Base-by-base conservation (phyloP, 768 basidiomycete species). In the Mycena olivaceomarginata region DNA sequence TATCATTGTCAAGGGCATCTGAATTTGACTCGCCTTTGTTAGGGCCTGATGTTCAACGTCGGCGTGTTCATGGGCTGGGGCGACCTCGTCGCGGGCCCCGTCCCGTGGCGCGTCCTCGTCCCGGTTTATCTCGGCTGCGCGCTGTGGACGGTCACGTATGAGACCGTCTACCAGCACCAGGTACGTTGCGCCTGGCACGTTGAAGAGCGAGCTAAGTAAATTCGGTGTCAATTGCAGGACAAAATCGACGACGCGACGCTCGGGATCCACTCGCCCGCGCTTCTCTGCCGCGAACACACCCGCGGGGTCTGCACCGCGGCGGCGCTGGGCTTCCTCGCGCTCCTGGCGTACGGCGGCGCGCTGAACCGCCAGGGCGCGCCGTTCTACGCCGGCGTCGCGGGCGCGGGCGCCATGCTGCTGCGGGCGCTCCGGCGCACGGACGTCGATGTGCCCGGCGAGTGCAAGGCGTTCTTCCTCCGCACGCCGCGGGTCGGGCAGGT, bases 181-280 rank as follows among this genome's bases (percentile, higher is more conserved):
- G 83, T 84, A 74, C 37, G 56, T 63, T 12, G 15, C 22, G 25
- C n/a, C n/a, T 1, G 25, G 43, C 3, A 25, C 7, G 22, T 16
- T 22, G 37, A 13, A 25, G 2, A 11, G 72, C 41, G 10, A 39
- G n/a, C n/a, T 43, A 66, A 48, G 73, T 56, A 31, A 3, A 31
- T 39, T 40, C 22, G 56, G 56, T 57, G n/a, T 53, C 20, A 53
- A 2, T 31, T 31, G 25, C 41, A 74, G 73, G 73, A 74, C 46
- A 74, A 48, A 25, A n/a, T 25, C 1, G 93, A 93, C 82, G 92
- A 93, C 81, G 79, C 88, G 37, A 84, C 86, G 56, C 90, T 89
- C n/a, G 91, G 91, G 41, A 86, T 94, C 71, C 88, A 90, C 82
- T 93, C 92, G 20, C 91, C 90, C 68, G 92, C 93, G 0, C 84